These are phyloP conservation scores for Eimeria mitis DNA, from an alignment of 169 alveolate genomes.

Conservation along the genomic window DNA sequence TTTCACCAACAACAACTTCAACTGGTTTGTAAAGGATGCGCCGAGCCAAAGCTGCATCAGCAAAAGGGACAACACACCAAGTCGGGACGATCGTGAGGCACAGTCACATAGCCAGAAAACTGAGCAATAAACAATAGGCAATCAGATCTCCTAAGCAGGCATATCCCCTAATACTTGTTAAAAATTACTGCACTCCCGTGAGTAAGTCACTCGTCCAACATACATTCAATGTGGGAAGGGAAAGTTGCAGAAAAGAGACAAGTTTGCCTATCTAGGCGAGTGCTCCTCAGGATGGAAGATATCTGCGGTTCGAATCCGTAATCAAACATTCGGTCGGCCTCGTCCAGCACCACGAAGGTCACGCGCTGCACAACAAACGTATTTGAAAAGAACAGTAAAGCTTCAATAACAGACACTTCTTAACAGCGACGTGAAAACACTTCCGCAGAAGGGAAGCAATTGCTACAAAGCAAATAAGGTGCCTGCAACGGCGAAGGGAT, in stretches of 20 bases:
- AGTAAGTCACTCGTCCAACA: not conserved
- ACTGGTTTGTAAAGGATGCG: constrained; percentile 97
- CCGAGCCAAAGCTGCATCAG: constrained; percentile 93
- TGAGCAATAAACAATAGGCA: not conserved
- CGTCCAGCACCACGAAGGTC: constrained; percentile 84
- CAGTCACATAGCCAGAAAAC: not conserved
- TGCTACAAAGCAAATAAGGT: not conserved
- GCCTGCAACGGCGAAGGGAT: not conserved
- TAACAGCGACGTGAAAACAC: not conserved
- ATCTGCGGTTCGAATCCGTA: constrained; percentile 96
- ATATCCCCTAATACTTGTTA: not conserved
- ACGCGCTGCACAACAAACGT: constrained; percentile 97
- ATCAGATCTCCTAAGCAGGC: not conserved
- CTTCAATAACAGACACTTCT: not conserved
- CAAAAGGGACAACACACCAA: not conserved
- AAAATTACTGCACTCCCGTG: not conserved
- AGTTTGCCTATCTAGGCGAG: constrained; percentile 90
- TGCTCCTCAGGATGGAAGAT: constrained; percentile 92
- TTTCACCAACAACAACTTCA: constrained; percentile 94
- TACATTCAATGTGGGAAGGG: constrained; percentile 97
- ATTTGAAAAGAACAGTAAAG: not conserved
- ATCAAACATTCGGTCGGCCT: constrained; percentile 84
- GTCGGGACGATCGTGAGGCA: not conserved
- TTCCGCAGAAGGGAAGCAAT: not conserved
- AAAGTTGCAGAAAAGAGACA: constrained; percentile 99